Base-by-base conservation (phyloP, 2,329 filamentous ascomycete species). In the Penicillium hesseltinei region DNA sequence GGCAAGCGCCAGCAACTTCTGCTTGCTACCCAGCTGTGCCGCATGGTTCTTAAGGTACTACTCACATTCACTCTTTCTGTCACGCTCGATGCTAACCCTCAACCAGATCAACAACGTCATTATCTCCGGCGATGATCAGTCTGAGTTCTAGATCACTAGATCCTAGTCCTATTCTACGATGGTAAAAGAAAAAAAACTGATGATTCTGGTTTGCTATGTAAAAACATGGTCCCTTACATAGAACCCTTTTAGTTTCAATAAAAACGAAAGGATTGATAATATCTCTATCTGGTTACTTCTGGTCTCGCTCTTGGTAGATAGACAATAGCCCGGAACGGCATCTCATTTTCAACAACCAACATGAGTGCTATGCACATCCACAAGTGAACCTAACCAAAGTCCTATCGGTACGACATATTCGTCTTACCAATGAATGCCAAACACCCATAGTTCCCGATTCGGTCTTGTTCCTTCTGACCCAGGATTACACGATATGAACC, bases 1-100 rank as follows among this genome's bases (percentile, higher is more conserved):
- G 94, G 94, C 68, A 99, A 99, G 85, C 90, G 91, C 78, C 92
- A 97, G 80, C 94, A 99, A 79, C 84, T 99, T 60, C 86, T 97
- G 80, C 84, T 99, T 64, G 94, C 94, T 33, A 99, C 95, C 51
- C 94, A 99, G 81, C 82, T 99, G 66, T 97, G 94, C 82, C 88
- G 94, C 66, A 97, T 99, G 93, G 92, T 97, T 66, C 83, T 97
- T 67, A 97, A 96, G 86, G 87, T 92, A 73, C 52, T 62, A 44
- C 56, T 60, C 51, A 31, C 29, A 27, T 35, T 10, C 17, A 19
- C 11, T 19, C 3, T 43, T 44, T 31, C 10, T 43, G 27, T 51
- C 36, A 19, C 17, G n/a, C 44, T 15, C 21, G 19, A 23, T 52
- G 51, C 67, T 71, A 63, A 69, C 56, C 36, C 2, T 8, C 3